Percentiles rank a stretch among this genome's conserved stretches.
These are phyloP conservation scores for Plasmopara viticola DNA, from an alignment of 352 stramenopile species.

Conservation along the genomic window DNA sequence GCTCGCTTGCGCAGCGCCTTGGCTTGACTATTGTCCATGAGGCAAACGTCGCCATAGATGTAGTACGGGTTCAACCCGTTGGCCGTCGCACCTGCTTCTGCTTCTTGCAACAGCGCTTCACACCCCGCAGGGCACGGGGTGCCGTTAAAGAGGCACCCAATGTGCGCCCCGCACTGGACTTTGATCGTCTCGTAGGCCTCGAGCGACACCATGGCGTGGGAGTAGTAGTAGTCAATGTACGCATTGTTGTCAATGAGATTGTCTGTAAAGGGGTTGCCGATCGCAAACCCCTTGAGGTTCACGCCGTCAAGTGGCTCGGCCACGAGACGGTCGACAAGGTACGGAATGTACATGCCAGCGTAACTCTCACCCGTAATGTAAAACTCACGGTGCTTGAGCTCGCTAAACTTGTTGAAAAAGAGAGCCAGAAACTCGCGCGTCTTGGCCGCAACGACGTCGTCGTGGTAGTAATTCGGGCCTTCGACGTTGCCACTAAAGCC, in stretches of 20 bases:
- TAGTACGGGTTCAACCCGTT: slow-evolving; percentile 69
- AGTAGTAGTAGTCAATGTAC: slow-evolving; percentile 86
- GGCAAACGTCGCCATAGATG: slow-evolving; percentile 78
- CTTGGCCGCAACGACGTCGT: slow-evolving; percentile 66
- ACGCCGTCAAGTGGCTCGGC: slow-evolving; percentile 52
- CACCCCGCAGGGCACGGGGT: slow-evolving; percentile 37
- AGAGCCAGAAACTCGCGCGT: slow-evolving; percentile 69
- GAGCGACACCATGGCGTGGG: slow-evolving; percentile 74
- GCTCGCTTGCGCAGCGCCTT: slow-evolving; percentile 37
- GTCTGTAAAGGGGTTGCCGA: slow-evolving; percentile 71
- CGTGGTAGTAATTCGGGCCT: slow-evolving; percentile 71
- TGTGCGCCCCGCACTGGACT: slow-evolving; percentile 42
- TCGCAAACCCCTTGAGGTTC: slow-evolving; percentile 68
- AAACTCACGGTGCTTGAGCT: slow-evolving; percentile 67
- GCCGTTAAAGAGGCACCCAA: slow-evolving; percentile 55
- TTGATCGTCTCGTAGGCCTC: slow-evolving; percentile 68
- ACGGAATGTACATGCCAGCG: slow-evolving; percentile 89
- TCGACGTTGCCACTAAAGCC: slow-evolving; percentile 63
- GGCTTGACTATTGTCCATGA: slow-evolving; percentile 52
- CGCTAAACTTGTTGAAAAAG: slow-evolving; percentile 66
- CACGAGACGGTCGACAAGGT: slow-evolving; percentile 70
- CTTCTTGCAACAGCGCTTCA: slow-evolving; percentile 43
- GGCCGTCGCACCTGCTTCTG: slow-evolving; percentile 33
- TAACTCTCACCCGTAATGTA: slow-evolving; percentile 84
- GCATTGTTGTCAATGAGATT: slow-evolving; percentile 52